A percentile compares a stretch with the other conserved stretches of the same genome.
phyloP scores from a whole-genome alignment of 176 grass and related monocot genomes.

The Triticum urartu region DNA sequence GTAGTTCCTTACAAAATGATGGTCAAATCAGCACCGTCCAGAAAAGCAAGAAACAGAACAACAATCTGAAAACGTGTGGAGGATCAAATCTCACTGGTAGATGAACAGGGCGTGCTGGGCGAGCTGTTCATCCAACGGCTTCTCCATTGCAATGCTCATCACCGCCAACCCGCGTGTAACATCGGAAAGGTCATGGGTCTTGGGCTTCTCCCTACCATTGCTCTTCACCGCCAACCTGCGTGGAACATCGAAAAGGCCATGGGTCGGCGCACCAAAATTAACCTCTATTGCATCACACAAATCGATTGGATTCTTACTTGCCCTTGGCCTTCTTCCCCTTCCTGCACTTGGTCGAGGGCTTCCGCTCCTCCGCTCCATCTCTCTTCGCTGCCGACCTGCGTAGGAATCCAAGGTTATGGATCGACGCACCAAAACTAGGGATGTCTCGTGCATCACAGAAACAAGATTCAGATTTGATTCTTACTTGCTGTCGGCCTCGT shows the following conservation, averaged over 20 bases:
- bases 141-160: background rate
- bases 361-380: background rate
- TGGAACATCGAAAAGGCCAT: background rate
- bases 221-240: constrained; percentile 2
- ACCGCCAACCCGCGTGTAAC: background rate
- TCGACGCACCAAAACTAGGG: background rate
- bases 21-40: background rate
- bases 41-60: background rate
- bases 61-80: background rate
- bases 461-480: background rate
- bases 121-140: no score
- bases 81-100: background rate
- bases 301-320: background rate
- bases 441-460: background rate
- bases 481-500: background rate
- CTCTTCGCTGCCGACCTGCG: background rate
- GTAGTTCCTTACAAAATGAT: background rate
- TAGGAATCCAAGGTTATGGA: background rate
- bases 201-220: background rate
- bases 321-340: background rate
- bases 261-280: background rate
- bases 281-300: background rate
- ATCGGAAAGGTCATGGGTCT: background rate
- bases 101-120: background rate
- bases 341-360: background rate